Percentiles rank a stretch among this genome's conserved stretches.
Conservation (phyloP, 768 basidiomycete species). For the Naganishia vishniacii region DNA sequence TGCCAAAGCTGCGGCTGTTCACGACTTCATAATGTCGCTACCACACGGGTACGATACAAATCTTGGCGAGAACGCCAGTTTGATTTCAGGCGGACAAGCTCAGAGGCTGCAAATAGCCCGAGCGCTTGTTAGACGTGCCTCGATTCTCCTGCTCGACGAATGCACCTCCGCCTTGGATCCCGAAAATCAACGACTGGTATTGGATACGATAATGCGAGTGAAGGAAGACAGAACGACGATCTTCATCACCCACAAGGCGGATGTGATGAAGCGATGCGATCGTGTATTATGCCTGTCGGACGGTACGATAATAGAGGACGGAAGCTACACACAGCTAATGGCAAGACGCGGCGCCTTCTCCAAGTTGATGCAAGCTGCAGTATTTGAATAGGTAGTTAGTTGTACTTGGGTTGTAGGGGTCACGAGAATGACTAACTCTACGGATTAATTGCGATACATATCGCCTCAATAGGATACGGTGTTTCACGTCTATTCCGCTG, state of each 20-base stretch:
- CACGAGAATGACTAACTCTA: too few species aligned
- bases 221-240: conserved; percentile 72
- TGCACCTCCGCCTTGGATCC: conserved; percentile 88
- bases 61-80: conserved; percentile 83
- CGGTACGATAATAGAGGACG: conserved; percentile 74
- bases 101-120: conserved; percentile 88
- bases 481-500: too few species aligned
- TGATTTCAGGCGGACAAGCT: conserved; percentile 90
- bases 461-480: too few species aligned
- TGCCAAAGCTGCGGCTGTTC: conserved; percentile 70
- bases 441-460: too few species aligned
- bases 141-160: conserved; percentile 81
- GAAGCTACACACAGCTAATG: conserved; percentile 67
- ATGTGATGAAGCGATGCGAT: conserved; percentile 88
- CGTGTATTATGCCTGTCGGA: conserved; percentile 72
- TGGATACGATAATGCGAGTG: conserved; percentile 66
- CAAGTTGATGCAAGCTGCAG: conserved; percentile 70
- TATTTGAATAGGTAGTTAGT: conserved; percentile 53
- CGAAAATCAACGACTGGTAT: conserved; percentile 72
- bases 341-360: conserved; percentile 66
- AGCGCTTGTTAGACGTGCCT: conserved; percentile 69
- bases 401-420: neutral
- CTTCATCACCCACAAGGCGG: conserved; percentile 88
- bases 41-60: conserved; percentile 80
- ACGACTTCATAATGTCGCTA: conserved; percentile 74